Percentiles rank a stretch among this genome's conserved stretches.
These are phyloP conservation scores for Nigrospora sphaerica DNA, from an alignment of 2,329 filamentous ascomycete genomes.

Conservation along the genomic window DNA sequence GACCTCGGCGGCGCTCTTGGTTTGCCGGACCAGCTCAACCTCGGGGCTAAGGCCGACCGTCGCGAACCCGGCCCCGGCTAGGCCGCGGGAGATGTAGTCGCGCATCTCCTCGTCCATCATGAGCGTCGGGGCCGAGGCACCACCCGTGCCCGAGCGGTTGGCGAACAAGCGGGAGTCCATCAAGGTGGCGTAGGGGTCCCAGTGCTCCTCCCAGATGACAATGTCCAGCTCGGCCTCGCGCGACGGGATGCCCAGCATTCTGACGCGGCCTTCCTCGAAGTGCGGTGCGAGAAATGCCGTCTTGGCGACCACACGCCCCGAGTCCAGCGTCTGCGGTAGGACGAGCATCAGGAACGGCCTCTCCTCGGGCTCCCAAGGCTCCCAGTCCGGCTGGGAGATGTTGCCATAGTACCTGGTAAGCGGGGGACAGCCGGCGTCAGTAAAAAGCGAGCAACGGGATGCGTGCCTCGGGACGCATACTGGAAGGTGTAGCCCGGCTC, in stretches of 20 bases:
- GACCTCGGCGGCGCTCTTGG: conserved; percentile 48
- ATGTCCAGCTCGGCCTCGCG: conserved; percentile 41
- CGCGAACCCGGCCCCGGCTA: conserved; percentile 45
- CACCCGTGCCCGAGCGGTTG: not conserved
- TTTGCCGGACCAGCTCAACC: conserved; percentile 52
- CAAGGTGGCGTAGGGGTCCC: conserved; percentile 54
- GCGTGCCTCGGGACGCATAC: conserved; percentile 16
- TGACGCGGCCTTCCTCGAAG: conserved; percentile 53
- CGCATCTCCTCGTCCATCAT: conserved; percentile 61
- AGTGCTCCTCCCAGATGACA: conserved; percentile 57
- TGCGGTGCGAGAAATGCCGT: conserved; percentile 52
- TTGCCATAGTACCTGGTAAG: conserved; percentile 48
- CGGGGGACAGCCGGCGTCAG: not conserved
- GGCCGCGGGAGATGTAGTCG: conserved; percentile 53
- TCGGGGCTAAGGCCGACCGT: conserved; percentile 45
- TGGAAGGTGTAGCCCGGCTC: conserved; percentile 60
- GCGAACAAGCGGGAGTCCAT: conserved; percentile 33
- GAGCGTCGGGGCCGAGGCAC: conserved; percentile 26
- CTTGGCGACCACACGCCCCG: conserved; percentile 39
- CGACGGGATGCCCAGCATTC: conserved; percentile 51
- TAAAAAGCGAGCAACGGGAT: too few relatives aligned
- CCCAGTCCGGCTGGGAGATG: conserved; percentile 54
- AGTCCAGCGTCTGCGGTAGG: conserved; percentile 31
- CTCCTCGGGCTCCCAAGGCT: conserved; percentile 59
- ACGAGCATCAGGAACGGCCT: conserved; percentile 57